phyloP scores from a whole-genome alignment of 306 rosid genomes.

The Pterocarpus macrocarpus region DNA sequence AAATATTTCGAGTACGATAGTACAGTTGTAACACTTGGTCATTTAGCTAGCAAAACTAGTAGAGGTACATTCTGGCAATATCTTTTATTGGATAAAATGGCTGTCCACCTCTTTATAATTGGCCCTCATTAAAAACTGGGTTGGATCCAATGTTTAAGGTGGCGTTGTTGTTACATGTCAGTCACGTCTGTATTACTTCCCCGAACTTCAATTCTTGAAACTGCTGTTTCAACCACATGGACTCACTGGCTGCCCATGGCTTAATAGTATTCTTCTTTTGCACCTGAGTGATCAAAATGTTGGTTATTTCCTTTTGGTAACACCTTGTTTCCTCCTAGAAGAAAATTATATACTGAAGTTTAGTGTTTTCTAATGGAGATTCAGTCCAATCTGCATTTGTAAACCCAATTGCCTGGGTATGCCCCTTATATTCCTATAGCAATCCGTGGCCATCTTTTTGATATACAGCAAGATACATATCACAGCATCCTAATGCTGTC shows the following conservation, averaged over 20 bases:
- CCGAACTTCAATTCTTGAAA: conserved; percentile 12
- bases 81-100: neutral
- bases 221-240: conserved; percentile 14
- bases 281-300: conserved; percentile 13
- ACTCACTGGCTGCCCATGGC: neutral
- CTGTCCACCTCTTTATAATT: neutral
- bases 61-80: conserved; percentile 15
- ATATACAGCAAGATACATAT: neutral
- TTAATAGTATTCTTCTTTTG: conserved; percentile 10
- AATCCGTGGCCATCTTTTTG: neutral
- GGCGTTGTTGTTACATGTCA: conserved; percentile 13
- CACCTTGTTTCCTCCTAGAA: neutral
- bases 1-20: neutral
- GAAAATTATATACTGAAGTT: neutral
- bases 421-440: neutral
- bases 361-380: neutral
- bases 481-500: neutral
- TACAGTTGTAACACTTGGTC: neutral
- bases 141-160: conserved; percentile 26
- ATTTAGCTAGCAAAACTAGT: conserved; percentile 29
- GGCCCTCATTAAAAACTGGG: neutral
- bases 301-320: neutral
- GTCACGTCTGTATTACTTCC: conserved; percentile 31
- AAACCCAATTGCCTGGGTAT: neutral
- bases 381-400: neutral